Conservation (phyloP, 371 early-diverging fungal species). For the Mortierella sp. region DNA sequence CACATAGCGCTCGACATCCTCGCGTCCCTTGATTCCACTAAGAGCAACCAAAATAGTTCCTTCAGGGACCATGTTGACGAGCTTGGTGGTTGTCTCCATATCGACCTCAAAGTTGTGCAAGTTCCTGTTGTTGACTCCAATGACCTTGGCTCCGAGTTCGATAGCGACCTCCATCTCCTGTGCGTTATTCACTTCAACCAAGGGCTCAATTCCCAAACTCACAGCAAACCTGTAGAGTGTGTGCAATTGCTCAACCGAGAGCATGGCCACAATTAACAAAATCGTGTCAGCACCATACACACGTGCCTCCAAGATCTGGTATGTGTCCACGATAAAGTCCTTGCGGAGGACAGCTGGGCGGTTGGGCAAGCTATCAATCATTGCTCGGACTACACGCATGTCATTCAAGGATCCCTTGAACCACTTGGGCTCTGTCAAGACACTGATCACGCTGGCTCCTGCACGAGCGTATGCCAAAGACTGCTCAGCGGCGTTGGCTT, state of each 20-base stretch:
- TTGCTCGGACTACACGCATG: conserved; percentile 85
- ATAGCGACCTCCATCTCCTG: conserved; percentile 92
- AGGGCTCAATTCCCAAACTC: conserved; percentile 93
- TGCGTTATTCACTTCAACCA: conserved; percentile 95
- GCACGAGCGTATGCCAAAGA: conserved; percentile 88
- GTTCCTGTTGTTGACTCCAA: conserved; percentile 98
- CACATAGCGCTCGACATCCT: conserved; percentile 87
- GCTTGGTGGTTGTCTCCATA: conserved; percentile 82
- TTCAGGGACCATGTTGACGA: conserved; percentile 82
- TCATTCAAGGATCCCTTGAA: conserved; percentile 95
- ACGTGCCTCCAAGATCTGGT: conserved; percentile 95
- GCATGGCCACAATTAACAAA: conserved; percentile 95
- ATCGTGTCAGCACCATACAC: conserved; percentile 94
- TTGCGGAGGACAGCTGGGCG: conserved; percentile 96
- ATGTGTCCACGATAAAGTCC: conserved; percentile 96
- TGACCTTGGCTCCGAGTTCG: conserved; percentile 83
- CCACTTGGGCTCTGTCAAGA: conserved; percentile 98
- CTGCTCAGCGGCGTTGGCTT: conserved; percentile 87
- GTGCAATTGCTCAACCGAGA: conserved; percentile 74
- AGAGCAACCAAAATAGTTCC: conserved; percentile 86
- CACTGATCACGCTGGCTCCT: conserved; percentile 94
- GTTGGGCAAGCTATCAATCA: conserved; percentile 72
- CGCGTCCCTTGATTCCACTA: conserved; percentile 88
- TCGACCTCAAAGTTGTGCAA: conserved; percentile 96
- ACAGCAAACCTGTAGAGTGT: conserved; percentile 81